Percentiles rank a stretch among this genome's conserved stretches.
Evolutionary conservation across 352 stramenopile species (phyloP).

Genomic region (Phytophthora vignae): DNA sequence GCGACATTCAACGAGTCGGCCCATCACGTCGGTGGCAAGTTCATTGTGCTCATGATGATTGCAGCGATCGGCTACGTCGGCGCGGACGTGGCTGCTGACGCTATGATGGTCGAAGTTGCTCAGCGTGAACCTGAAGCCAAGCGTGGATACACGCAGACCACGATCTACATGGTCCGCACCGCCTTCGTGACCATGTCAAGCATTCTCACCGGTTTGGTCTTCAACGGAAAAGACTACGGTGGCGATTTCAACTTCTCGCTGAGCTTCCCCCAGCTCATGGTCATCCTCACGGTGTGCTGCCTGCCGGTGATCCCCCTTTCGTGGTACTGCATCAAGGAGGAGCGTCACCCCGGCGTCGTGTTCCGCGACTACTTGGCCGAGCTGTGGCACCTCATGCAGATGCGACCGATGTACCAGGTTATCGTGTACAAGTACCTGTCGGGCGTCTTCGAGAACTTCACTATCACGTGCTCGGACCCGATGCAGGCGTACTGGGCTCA

Average conservation of each 20-base stretch:
- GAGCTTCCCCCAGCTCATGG: constrained; percentile 51
- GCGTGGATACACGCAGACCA: constrained; percentile 38
- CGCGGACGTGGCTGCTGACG: constrained; percentile 50
- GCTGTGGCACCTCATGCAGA: constrained; percentile 44
- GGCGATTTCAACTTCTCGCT: constrained; percentile 58
- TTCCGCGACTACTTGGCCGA: constrained; percentile 48
- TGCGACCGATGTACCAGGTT: constrained; percentile 51
- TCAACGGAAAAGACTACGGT: constrained; percentile 59
- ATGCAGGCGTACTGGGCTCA: constrained; percentile 45
- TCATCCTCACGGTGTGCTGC: constrained; percentile 46
- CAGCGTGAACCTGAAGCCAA: constrained; percentile 39
- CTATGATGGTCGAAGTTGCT: constrained; percentile 48
- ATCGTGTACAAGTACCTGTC: constrained; percentile 47
- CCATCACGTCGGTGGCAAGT: constrained; percentile 41
- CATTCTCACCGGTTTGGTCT: constrained; percentile 42
- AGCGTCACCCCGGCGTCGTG: constrained; percentile 37
- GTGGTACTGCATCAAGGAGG: constrained; percentile 57
- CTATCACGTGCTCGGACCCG: constrained; percentile 36
- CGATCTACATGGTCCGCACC: constrained; percentile 48
- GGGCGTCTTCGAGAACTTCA: constrained; percentile 50
- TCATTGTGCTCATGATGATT: constrained; percentile 59
- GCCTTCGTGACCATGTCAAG: constrained; percentile 47
- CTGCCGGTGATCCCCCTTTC: constrained; percentile 48
- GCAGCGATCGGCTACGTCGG: constrained; percentile 51
- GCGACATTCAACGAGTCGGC: constrained; percentile 41